A percentile compares a stretch with the other conserved stretches of the same genome.
These are phyloP conservation scores for Paraconiothyrium sp. DNA, from an alignment of 2,329 filamentous ascomycete genomes.

Conservation along the genomic window DNA sequence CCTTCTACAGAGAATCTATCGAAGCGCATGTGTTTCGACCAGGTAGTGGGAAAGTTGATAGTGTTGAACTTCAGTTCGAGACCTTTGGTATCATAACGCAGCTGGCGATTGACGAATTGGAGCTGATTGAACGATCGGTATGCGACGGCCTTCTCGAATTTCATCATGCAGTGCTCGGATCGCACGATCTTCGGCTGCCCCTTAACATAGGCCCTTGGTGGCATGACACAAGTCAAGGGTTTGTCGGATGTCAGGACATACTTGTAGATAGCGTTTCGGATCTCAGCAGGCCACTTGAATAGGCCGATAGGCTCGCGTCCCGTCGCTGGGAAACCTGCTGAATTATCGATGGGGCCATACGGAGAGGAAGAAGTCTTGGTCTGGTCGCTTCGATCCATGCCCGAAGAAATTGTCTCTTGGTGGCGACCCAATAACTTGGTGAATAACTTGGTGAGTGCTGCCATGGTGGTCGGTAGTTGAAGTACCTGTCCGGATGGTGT, in stretches of 20 bases:
- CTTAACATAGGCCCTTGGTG: background rate
- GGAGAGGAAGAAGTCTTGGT: background rate
- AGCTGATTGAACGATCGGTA: slow-evolving; percentile 14
- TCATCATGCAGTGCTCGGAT: background rate
- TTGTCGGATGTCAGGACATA: background rate
- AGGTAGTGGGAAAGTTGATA: background rate
- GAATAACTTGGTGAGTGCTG: background rate
- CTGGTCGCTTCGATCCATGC: background rate
- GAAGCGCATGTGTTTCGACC: too few relatives aligned
- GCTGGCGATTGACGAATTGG: slow-evolving; percentile 11
- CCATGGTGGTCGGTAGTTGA: background rate
- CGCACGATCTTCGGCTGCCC: background rate
- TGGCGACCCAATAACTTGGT: background rate
- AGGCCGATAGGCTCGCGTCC: background rate
- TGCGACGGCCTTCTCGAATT: background rate
- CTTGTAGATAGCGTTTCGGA: background rate
- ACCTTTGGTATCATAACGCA: background rate
- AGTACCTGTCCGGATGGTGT: background rate
- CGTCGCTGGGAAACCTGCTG: background rate
- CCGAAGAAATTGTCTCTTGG: background rate
- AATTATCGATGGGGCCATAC: background rate
- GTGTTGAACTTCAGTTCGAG: background rate
- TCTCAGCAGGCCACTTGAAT: background rate
- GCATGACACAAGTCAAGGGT: background rate
- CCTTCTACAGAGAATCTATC: background rate